Percentiles rank a stretch among this genome's conserved stretches.
phyloP scores from a whole-genome alignment of 1,139 yeast genomes.

The Hanseniaspora gamundiae region DNA sequence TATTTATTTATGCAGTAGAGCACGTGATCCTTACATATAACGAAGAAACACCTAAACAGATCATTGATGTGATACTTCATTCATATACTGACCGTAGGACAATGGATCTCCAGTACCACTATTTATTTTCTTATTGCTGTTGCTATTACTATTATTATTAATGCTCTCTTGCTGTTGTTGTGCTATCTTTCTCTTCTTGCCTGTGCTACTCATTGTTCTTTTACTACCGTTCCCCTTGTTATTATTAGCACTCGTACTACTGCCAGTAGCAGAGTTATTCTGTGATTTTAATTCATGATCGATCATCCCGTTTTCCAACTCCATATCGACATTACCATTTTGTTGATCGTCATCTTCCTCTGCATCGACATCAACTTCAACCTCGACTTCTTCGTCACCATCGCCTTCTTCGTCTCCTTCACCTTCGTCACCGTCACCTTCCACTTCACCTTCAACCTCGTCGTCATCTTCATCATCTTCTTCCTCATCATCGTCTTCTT shows the following conservation, averaged over 20 bases:
- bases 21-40: not conserved
- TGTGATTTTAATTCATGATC: no score
- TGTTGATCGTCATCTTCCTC: not conserved
- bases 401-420: not conserved
- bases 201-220: constrained; percentile 2
- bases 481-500: constrained; percentile 5
- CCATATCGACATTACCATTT: constrained; percentile 3
- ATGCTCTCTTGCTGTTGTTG: not conserved
- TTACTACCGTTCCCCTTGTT: not conserved
- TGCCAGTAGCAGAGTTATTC: no score
- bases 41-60: constrained; percentile 15
- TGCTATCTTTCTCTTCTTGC: no score
- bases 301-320: constrained; percentile 1
- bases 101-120: not conserved
- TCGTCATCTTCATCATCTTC: not conserved
- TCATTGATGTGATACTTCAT: no score
- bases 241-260: no score
- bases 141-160: not conserved
- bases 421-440: constrained; percentile 7
- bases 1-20: no score
- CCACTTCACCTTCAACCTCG: constrained; percentile 11
- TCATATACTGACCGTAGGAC: no score
- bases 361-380: not conserved
- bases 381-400: not conserved
- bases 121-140: not conserved